Conservation (phyloP, 495 filamentous ascomycete genomes). For the Talaromyces wortmannii region DNA sequence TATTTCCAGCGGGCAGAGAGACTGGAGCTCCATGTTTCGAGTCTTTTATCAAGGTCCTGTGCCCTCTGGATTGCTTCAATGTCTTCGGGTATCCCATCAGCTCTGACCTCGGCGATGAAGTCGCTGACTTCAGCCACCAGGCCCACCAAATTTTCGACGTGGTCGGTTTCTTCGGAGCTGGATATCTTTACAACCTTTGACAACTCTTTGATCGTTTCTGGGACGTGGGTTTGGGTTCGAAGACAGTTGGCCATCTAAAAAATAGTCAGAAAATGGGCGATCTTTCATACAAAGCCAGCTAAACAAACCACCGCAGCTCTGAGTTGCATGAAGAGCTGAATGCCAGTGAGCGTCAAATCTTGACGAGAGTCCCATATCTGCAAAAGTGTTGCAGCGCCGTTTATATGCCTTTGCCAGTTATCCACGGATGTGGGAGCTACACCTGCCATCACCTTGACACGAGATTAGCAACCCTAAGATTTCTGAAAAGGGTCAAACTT, state of each 20-base stretch:
- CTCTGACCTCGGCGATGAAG: not conserved
- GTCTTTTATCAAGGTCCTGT: conserved; percentile 34
- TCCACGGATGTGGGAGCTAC: not conserved
- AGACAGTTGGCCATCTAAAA: not conserved
- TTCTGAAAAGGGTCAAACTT: conserved; percentile 6
- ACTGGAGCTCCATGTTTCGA: not conserved
- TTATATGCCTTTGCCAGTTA: conserved; percentile 33
- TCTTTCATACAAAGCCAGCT: not conserved
- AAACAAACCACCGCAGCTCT: conserved; percentile 9
- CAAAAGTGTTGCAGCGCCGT: conserved; percentile 49
- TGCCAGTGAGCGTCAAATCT: conserved; percentile 45
- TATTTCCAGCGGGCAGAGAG: not conserved
- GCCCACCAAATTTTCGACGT: not conserved
- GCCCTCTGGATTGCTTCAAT: not conserved
- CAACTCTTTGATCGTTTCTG: not conserved
- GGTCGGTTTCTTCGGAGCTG: not conserved
- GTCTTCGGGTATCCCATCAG: not conserved
- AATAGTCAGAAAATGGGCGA: not conserved
- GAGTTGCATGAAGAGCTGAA: conserved; percentile 51
- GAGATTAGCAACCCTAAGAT: not conserved
- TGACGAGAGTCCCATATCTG: conserved; percentile 48
- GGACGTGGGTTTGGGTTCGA: not conserved
- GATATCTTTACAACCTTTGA: not conserved
- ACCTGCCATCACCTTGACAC: not conserved
- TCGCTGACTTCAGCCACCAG: not conserved